Conservation (phyloP, 1,284 basidiomycete species). For the Malassezia obtusa region DNA sequence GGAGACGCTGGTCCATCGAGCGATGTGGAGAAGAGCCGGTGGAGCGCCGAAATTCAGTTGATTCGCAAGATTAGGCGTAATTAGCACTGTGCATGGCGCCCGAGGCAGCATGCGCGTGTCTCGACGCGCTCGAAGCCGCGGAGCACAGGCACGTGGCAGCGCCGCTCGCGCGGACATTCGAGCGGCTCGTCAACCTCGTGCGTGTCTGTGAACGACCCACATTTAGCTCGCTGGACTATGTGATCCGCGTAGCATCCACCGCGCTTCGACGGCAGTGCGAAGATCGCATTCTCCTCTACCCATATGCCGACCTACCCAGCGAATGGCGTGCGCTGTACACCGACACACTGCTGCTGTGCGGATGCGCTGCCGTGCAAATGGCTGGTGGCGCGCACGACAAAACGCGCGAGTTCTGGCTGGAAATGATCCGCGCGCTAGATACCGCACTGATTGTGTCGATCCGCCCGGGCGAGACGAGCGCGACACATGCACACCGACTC, state of each 20-base stretch:
- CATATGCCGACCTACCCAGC: neutral
- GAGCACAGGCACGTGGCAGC: too few relatives aligned
- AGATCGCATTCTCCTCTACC: neutral
- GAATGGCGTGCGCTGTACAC: neutral
- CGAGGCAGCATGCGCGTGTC: too few relatives aligned
- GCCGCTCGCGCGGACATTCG: too few relatives aligned
- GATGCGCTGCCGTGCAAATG: neutral
- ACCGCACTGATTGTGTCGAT: neutral
- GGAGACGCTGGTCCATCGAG: neutral
- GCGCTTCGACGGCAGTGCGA: neutral
- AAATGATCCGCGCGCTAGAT: conserved; percentile 2
- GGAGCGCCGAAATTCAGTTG: too few relatives aligned
- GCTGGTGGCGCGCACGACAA: too few relatives aligned
- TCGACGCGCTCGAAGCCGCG: too few relatives aligned
- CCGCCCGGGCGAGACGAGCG: neutral
- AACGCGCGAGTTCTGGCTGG: neutral
- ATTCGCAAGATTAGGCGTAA: too few relatives aligned
- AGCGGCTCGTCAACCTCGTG: too few relatives aligned
- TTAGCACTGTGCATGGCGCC: too few relatives aligned
- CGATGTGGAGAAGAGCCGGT: neutral
- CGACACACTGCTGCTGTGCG: neutral
- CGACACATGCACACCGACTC: too few relatives aligned
- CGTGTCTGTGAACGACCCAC: too few relatives aligned
- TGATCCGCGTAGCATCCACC: neutral
- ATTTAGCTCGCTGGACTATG: neutral